These are phyloP conservation scores for Fusarium sp. DNA, from an alignment of 2,329 filamentous ascomycete genomes.

Conservation along the genomic window DNA sequence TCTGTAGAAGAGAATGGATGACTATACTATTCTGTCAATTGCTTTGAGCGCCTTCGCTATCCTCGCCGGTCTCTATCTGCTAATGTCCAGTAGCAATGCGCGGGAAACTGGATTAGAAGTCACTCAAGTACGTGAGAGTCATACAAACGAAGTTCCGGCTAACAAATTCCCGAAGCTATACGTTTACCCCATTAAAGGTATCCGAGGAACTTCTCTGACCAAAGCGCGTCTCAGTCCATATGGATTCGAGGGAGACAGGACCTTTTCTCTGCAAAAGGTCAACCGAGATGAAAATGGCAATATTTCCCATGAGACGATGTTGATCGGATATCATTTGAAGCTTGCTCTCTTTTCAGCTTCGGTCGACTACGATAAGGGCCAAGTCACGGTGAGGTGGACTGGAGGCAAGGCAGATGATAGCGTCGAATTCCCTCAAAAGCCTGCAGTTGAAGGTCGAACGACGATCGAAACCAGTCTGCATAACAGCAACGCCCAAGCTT, in stretches of 20 bases:
- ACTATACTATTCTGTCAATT: background rate
- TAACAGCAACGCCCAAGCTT: constrained; percentile 25
- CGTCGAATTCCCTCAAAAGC: constrained; percentile 27
- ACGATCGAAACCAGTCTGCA: constrained; percentile 25
- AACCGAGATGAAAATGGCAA: background rate
- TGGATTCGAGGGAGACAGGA: constrained; percentile 36
- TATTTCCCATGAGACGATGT: constrained; percentile 29
- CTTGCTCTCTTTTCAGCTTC: constrained; percentile 28
- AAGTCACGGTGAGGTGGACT: background rate
- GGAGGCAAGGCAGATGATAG: background rate
- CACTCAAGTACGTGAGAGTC: constrained; percentile 15
- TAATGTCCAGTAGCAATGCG: background rate
- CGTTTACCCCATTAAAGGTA: constrained; percentile 36
- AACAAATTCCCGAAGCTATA: constrained; percentile 19
- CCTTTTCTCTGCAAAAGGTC: constrained; percentile 36
- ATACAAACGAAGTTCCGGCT: background rate
- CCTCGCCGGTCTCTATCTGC: background rate
- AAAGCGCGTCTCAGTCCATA: constrained; percentile 22
- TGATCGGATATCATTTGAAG: constrained; percentile 35
- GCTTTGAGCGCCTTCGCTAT: background rate
- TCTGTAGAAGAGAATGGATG: background rate
- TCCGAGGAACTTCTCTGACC: constrained; percentile 24
- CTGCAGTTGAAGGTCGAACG: background rate
- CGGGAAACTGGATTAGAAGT: constrained; percentile 16
- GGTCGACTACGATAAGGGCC: background rate